Conservation (phyloP, 306 rosid genomes). For the Cucurbita moschata region DNA sequence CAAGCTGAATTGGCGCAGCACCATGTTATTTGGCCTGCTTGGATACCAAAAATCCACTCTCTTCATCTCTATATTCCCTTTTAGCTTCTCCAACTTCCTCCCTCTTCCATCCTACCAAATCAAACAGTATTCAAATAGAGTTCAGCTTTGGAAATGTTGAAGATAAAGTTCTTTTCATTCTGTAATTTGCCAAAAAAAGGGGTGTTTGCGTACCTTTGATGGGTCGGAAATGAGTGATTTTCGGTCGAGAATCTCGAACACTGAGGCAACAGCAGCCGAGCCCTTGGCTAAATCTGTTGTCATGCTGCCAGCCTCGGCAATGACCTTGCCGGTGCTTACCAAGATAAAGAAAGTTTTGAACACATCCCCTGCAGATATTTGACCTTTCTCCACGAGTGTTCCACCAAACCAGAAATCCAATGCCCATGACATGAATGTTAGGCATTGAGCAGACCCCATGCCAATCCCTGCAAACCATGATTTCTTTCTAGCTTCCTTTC, state of each 20-base stretch:
- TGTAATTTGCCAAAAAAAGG: background rate
- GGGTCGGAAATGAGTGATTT: constrained; percentile 45
- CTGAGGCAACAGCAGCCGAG: constrained; percentile 66
- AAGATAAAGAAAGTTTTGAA: constrained; percentile 82
- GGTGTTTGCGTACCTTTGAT: constrained; percentile 25
- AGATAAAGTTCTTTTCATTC: background rate
- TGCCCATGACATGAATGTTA: constrained; percentile 94
- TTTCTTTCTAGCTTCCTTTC: constrained; percentile 74
- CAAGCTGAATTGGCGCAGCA: constrained; percentile 52
- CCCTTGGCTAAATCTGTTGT: constrained; percentile 87
- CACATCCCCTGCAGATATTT: constrained; percentile 82
- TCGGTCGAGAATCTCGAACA: constrained; percentile 79
- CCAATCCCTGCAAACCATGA: constrained; percentile 90
- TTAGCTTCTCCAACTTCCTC: constrained; percentile 33
- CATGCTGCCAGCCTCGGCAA: constrained; percentile 99
- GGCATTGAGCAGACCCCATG: constrained; percentile 92
- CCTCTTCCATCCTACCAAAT: constrained; percentile 18
- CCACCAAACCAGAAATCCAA: constrained; percentile 99
- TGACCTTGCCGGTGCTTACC: constrained; percentile 88
- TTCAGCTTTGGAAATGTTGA: background rate
- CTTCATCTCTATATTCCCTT: constrained; percentile 63
- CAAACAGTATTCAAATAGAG: background rate
- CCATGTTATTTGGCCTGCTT: constrained; percentile 43
- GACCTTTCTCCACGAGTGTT: constrained; percentile 41
- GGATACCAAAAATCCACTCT: constrained; percentile 76